A percentile compares a stretch with the other conserved stretches of the same genome.
These are phyloP conservation scores for Austroboletus eburneus DNA, from an alignment of 768 basidiomycete species.

Conservation along the genomic window DNA sequence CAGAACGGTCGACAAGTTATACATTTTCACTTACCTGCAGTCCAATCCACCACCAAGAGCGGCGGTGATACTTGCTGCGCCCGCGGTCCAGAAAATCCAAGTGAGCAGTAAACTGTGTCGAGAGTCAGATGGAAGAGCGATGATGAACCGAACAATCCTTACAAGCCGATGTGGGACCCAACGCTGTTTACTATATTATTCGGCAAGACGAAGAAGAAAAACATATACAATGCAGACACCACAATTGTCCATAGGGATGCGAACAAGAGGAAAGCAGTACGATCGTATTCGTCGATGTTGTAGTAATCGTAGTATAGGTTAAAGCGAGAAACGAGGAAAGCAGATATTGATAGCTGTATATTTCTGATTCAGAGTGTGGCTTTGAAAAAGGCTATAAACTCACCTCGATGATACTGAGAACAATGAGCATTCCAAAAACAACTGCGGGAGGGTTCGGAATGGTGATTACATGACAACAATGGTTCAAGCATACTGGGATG, in stretches of 20 bases:
- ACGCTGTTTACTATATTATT: conserved; percentile 54
- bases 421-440: conserved; percentile 47
- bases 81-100: conserved; percentile 78
- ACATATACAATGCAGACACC: conserved; percentile 46
- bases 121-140: conserved; percentile 2
- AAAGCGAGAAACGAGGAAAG: conserved; percentile 66
- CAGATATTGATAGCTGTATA: conserved; percentile 59
- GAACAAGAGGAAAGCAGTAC: conserved; percentile 67
- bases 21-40: conserved; percentile 48
- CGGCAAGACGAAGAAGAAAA: conserved; percentile 51
- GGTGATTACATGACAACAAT: background rate
- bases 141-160: conserved; percentile 21
- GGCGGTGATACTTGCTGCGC: conserved; percentile 64
- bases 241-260: conserved; percentile 68
- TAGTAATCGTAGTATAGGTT: conserved; percentile 52
- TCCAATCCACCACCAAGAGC: conserved; percentile 65
- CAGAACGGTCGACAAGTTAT: background rate
- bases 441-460: conserved; percentile 35
- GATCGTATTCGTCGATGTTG: conserved; percentile 48
- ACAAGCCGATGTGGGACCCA: conserved; percentile 62
- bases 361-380: background rate
- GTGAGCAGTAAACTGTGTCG: conserved; percentile 55
- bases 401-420: conserved; percentile 67
- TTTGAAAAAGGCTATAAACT: conserved; percentile 4
- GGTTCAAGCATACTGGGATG: conserved; percentile 50